Base-by-base conservation (phyloP, 495 filamentous ascomycete species). In the Penicillium chermesinum region DNA sequence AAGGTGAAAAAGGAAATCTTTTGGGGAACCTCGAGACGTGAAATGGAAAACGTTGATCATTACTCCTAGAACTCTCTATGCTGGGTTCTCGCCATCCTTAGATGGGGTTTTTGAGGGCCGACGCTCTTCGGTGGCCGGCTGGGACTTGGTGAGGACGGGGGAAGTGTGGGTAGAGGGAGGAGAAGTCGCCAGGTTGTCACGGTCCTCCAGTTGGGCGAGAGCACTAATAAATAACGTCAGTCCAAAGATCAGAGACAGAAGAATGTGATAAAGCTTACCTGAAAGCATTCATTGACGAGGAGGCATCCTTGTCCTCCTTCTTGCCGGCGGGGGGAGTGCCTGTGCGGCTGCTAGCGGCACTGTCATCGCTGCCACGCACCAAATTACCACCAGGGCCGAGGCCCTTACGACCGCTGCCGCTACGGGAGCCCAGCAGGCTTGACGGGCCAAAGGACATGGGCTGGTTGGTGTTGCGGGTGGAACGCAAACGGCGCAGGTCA, bases 301-400 rank as follows among this genome's bases (percentile, higher is more conserved):
- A 41, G 12, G 80, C 75, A 52, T 84, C 81, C 63, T 82, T 85
- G 54, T 80, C 75, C 54, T 84, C 81, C 63, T 82, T 85, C 70
- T 84, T 82, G 53, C 71, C 68, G 40, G 82, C 68, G 48, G 89
- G 85, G 18, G 89, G 89, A 46, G 91, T 96, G 57, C 84, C 86
- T 50, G 86, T 93, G 55, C 93, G 84, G 44, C 91, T 96, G 46
- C 88, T 90, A 41, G 84, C 79, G 49, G 79, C 82, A 53, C 84
- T 88, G 58, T 94, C 91, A 49, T 95, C 89, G 39, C 81, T 82
- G 36, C 80, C 78, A 54, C 83, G 78, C 57, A 78, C 79, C 47
- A 88, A 68, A 57, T 83, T 78, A 62, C 82, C 81, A 57, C 83
- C 81, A 40, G 84, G 83, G 44, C 86, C 85, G 60, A 89, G 67